Evolutionary conservation across 169 alveolate species (phyloP), one percentile per base, ranked within the genome.

Genomic region (Amoebophrya sp.): DNA sequence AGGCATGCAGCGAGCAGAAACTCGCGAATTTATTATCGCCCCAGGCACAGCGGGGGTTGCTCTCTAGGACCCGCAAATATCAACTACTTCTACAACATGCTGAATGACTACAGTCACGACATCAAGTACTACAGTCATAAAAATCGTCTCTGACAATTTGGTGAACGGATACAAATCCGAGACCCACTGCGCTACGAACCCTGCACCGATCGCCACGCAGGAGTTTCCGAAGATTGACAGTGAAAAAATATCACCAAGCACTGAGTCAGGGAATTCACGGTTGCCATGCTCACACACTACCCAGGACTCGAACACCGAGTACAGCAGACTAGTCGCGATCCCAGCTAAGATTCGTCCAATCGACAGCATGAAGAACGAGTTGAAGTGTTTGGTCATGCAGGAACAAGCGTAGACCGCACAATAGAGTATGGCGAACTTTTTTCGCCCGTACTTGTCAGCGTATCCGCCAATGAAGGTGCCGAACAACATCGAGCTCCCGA

Each of bases 391-490:
- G 34, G 94, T 92, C 40, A 89, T 24, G 39, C 94, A 92, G 41
- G 94, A 91, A 39, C 41, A 47, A 34, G 89, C 91, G 55, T 92
- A 92, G 26, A 92, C 78, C 14, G 77, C 41, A 41, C 94, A 92
- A 89, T 92, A 92, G 77, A 89, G 83, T 3, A 92, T 38, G 18
- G 91, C 41, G 90, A 92, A 89, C 10, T 39, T 54, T 36, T 92
- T 92, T 23, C 94, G 78, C 33, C 94, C 94, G 92, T 78, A 89
- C 23, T 90, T 89, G 36, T 92, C 94, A 24, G 94, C 92, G 39
- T 89, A 78, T 36, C 92, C 65, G 14, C 94, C 94, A 41, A 92
- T 65, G 39, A 92, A 92, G 12, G 92, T 41, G 83, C 94, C 94
- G 39, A 91, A 78, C 54, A 92, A 34, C 92, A 92, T 89, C 29